Percentiles rank a stretch among this genome's conserved stretches.
Evolutionary conservation across 345 rosid genomes (phyloP).

Genomic region (Brassica nigra): DNA sequence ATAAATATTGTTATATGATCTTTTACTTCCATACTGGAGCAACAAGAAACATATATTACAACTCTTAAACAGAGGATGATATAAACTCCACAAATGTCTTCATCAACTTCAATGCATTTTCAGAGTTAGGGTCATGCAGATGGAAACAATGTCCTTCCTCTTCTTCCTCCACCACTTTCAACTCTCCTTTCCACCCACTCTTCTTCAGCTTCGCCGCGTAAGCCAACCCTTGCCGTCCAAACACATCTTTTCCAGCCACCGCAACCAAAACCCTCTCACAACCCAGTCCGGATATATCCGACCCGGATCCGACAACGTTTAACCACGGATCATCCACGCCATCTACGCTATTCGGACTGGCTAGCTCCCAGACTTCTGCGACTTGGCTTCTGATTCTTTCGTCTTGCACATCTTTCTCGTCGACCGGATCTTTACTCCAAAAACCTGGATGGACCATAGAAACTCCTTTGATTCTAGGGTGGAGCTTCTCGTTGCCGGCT

Average conservation of each 20-base stretch:
- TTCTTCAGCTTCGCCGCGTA: conserved; percentile 46
- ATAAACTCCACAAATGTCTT: conserved; percentile 44
- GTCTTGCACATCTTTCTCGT: conserved; percentile 47
- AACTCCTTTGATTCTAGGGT: conserved; percentile 40
- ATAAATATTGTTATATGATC: background rate
- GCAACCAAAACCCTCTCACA: conserved; percentile 52
- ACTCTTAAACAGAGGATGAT: background rate
- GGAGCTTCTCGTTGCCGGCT: conserved; percentile 41
- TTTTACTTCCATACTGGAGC: background rate
- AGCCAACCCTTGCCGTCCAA: conserved; percentile 51
- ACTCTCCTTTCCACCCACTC: conserved; percentile 55
- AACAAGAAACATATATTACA: background rate
- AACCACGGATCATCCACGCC: conserved; percentile 53
- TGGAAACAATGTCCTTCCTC: conserved; percentile 57
- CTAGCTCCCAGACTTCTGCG: conserved; percentile 51
- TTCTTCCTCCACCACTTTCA: conserved; percentile 46
- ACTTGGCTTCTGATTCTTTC: conserved; percentile 21
- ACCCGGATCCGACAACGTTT: conserved; percentile 56
- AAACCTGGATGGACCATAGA: conserved; percentile 53
- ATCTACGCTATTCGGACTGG: conserved; percentile 40
- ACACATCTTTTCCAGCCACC: conserved; percentile 58
- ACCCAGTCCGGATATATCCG: conserved; percentile 44
- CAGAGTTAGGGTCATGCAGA: conserved; percentile 33
- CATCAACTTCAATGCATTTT: conserved; percentile 43
- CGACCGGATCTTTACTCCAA: conserved; percentile 48